These are phyloP conservation scores for Diaporthe humulicola DNA, from an alignment of 2,329 filamentous ascomycete genomes.

Conservation along the genomic window DNA sequence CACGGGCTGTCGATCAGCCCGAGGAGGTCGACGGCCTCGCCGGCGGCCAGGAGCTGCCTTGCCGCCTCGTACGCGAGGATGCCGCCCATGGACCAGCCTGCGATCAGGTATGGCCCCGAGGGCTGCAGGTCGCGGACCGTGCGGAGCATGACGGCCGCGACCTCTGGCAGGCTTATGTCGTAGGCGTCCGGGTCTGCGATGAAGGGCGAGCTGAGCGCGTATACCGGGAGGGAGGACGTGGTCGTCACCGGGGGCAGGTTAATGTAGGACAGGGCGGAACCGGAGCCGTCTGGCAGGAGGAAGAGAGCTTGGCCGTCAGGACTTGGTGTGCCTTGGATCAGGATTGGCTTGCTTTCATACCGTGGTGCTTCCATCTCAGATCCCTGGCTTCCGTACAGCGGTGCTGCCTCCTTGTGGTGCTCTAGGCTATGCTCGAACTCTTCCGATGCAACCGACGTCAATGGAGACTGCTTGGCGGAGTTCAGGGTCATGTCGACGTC, in stretches of 20 bases:
- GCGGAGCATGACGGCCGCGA: not conserved
- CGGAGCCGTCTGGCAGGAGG: constrained; percentile 31
- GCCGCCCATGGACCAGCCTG: constrained; percentile 24
- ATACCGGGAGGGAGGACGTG: not conserved
- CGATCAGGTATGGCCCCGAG: constrained; percentile 5
- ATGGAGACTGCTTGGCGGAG: not conserved
- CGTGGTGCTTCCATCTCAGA: not conserved
- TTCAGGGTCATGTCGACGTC: constrained; percentile 6
- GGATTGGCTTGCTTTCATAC: constrained; percentile 29
- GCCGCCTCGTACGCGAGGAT: constrained; percentile 24
- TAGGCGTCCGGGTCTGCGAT: constrained; percentile 12
- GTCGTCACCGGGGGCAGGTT: not conserved
- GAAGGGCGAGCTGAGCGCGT: constrained; percentile 29
- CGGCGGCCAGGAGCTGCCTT: not conserved
- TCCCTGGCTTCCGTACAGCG: not conserved
- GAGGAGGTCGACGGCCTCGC: not conserved
- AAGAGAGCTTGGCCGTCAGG: constrained; percentile 30
- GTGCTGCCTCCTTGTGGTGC: not conserved
- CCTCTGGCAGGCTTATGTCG: not conserved
- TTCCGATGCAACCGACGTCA: not conserved
- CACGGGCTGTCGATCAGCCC: constrained; percentile 19
- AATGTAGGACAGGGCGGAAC: constrained; percentile 31
- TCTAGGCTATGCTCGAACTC: not conserved
- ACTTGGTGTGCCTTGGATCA: constrained; percentile 24
- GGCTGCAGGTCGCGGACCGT: constrained; percentile 11